Evolutionary conservation across 352 stramenopile genomes (phyloP).

Genomic region (Phytophthora europaea): DNA sequence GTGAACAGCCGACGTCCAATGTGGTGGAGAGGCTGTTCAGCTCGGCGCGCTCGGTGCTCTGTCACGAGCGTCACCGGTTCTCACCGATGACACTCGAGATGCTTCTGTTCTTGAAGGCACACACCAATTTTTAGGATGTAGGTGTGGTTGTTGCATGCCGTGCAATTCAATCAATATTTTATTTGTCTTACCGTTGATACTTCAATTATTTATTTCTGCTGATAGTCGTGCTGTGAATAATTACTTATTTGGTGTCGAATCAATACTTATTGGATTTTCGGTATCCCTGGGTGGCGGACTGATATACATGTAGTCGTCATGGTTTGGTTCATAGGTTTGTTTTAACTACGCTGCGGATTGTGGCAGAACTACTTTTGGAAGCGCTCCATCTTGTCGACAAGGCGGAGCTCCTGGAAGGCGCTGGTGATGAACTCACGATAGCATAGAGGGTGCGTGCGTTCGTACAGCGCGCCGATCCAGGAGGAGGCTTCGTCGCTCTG

Average conservation of each 20-base stretch:
- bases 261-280: too few relatives aligned
- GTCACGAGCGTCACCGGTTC: too few relatives aligned
- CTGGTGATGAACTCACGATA: constrained; percentile 62
- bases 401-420: constrained; percentile 55
- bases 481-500: constrained; percentile 54
- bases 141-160: not conserved
- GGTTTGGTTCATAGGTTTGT: not conserved
- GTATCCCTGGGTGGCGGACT: too few relatives aligned
- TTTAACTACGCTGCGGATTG: not conserved
- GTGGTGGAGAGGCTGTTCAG: too few relatives aligned
- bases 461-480: constrained; percentile 63
- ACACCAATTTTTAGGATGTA: not conserved
- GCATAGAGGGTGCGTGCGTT: constrained; percentile 56
- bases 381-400: constrained; percentile 44
- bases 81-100: constrained; percentile 5
- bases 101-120: constrained; percentile 7
- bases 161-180: too few relatives aligned
- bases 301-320: not conserved
- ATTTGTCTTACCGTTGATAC: too few relatives aligned
- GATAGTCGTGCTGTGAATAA: too few relatives aligned
- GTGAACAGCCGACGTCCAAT: too few relatives aligned
- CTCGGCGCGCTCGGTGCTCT: too few relatives aligned
- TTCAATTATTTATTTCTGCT: too few relatives aligned
- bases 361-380: constrained; percentile 24
- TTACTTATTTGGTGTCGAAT: too few relatives aligned